Base-by-base conservation (phyloP, 345 rosid genomes). In the Citrus trifoliata region DNA sequence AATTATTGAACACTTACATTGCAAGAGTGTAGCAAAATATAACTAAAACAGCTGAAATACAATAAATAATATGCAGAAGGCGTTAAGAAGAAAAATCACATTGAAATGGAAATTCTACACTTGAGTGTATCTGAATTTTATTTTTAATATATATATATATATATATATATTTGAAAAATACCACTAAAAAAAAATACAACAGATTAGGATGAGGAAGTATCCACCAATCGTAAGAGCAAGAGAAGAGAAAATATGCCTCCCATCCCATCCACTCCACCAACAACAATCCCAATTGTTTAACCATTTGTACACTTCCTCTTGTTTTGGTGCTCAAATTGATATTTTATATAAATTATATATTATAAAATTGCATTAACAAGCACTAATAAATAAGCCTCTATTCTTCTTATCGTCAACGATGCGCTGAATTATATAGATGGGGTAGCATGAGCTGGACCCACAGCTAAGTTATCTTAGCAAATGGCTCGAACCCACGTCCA, bases 381-480 rank as follows among this genome's bases (percentile, higher is more conserved):
- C 42, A 68, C 30, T 7, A 67, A 79, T 30, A 63, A 37, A 51
- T 51, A 1, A 53, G 6, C 21, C 56, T 18, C 51, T 42, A 12
- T 3, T 42, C 51, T 42, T 12, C 51, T 42, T 42, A 42, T 42
- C 51, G 13, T 3, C 51, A 42, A 12, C 51, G 0, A 42, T 3
- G 12, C 51, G 51, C 51, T 13, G 4, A 13, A 46, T 46, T 13
- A 46, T 13, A 13, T 46, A 13, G 48, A 46, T 46, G 18, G 5
- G 51, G 5, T 4, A 13, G 18, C 13, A 58, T 28, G 48, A 46
- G 73, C 30, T 25, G 59, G 67, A 75, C 42, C 42, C n/a, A 65
- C 24, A 63, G 72, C 58, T 77, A 46, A 81, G 66, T 68, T 78
- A 48, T 76, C 73, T 76, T 79, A 72, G 68, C 75, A 71, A 40